Percentiles rank a stretch among this genome's conserved stretches.
Evolutionary conservation across 345 rosid species (phyloP).

Genomic region (Abelmoschus esculentus): DNA sequence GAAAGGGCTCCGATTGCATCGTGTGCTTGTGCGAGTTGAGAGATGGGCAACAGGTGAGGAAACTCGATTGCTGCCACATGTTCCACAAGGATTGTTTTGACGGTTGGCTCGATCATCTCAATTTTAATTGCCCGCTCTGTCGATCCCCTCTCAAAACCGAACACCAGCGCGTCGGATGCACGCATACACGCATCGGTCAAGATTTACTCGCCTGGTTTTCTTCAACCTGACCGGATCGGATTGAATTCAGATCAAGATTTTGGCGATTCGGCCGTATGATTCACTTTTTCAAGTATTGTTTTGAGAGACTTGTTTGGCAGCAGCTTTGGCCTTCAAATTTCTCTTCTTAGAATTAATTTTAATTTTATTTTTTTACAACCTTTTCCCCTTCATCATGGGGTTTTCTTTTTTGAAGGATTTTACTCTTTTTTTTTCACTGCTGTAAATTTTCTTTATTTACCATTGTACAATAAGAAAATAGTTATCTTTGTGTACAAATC

Average conservation of each 20-base stretch:
- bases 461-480: constrained; percentile 7
- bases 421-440: not conserved
- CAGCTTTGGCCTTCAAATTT: constrained; percentile 15
- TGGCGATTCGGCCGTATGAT: not conserved
- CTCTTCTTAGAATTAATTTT: not conserved
- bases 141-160: constrained; percentile 44
- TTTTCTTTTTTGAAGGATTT: not conserved
- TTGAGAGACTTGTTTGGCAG: constrained; percentile 7
- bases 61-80: constrained; percentile 77
- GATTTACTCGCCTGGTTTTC: constrained; percentile 47
- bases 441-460: constrained; percentile 3
- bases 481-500: not conserved
- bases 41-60: constrained; percentile 76
- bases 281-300: not conserved
- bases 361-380: not conserved
- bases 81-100: constrained; percentile 76
- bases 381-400: not conserved
- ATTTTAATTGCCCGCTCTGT: constrained; percentile 70
- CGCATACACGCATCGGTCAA: constrained; percentile 48
- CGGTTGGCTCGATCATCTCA: constrained; percentile 68
- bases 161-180: constrained; percentile 27
- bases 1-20: constrained; percentile 38
- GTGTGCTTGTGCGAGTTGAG: constrained; percentile 51
- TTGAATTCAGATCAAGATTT: not conserved
- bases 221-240: constrained; percentile 20